These are phyloP conservation scores for Brassica rapa DNA, from an alignment of 345 rosid species.

Conservation along the genomic window DNA sequence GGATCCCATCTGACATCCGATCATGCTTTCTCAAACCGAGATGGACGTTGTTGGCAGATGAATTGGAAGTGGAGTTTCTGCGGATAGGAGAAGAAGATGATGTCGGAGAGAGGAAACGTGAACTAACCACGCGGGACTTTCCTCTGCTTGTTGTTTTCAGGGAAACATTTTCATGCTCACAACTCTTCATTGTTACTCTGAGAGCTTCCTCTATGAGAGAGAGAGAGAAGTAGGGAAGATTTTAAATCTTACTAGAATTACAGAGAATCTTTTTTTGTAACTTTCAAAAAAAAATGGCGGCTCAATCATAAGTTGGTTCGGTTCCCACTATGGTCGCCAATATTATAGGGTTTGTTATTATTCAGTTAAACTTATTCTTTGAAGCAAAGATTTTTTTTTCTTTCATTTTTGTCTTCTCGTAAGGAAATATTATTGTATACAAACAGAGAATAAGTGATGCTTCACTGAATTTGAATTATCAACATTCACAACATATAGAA, in stretches of 20 bases:
- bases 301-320: conserved; percentile 33
- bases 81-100: conserved; percentile 44
- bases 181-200: conserved; percentile 48
- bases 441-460: conserved; percentile 15
- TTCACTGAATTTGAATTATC: conserved; percentile 29
- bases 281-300: conserved; percentile 51
- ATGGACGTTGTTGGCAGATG: conserved; percentile 41
- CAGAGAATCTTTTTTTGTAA: conserved; percentile 14
- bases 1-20: conserved; percentile 20
- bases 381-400: neutral
- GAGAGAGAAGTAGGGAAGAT: neutral
- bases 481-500: conserved; percentile 47
- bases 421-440: neutral
- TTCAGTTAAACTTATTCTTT: conserved; percentile 7
- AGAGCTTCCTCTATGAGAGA: neutral
- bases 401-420: neutral
- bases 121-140: conserved; percentile 62
- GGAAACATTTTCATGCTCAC: conserved; percentile 31
- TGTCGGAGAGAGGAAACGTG: conserved; percentile 61
- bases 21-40: conserved; percentile 22
- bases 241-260: neutral
- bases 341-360: conserved; percentile 28
- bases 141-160: conserved; percentile 47
- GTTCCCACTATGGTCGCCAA: conserved; percentile 51
- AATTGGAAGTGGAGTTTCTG: conserved; percentile 41